Evolutionary conservation across 352 stramenopile genomes (phyloP).

Genomic region (Phytophthora cryptogea): DNA sequence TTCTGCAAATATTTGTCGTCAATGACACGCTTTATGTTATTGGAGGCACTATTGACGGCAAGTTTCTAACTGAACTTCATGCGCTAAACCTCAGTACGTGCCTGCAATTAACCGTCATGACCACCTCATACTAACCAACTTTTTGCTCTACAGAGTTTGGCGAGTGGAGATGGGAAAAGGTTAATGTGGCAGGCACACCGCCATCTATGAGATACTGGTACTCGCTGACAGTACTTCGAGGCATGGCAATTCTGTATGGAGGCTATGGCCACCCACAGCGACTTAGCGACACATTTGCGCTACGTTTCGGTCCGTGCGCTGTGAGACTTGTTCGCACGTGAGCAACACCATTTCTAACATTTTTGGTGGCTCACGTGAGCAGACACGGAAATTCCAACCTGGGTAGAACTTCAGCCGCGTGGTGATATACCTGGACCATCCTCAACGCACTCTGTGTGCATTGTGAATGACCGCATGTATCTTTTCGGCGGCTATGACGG

Average conservation of each 20-base stretch:
- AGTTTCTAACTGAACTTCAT: conserved; percentile 63
- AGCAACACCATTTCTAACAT: conserved; percentile 1
- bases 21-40: conserved; percentile 55
- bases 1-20: conserved; percentile 63
- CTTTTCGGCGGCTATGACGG: conserved; percentile 70
- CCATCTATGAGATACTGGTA: conserved; percentile 74
- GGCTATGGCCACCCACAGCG: conserved; percentile 58
- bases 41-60: conserved; percentile 60
- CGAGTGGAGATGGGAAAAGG: conserved; percentile 59
- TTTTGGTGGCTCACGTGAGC: background rate
- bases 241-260: conserved; percentile 54
- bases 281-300: conserved; percentile 56
- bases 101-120: no score
- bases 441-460: conserved; percentile 61
- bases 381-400: conserved; percentile 51
- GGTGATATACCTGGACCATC: conserved; percentile 50
- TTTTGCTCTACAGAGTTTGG: conserved; percentile 26
- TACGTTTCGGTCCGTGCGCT: conserved; percentile 51
- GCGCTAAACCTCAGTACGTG: conserved; percentile 55
- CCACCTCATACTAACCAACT: no score
- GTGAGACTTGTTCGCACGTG: background rate
- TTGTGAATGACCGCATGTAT: conserved; percentile 55
- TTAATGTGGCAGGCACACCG: conserved; percentile 42
- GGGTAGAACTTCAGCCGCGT: conserved; percentile 45
- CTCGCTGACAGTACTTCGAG: conserved; percentile 47